Evolutionary conservation across 768 basidiomycete species (phyloP).

Genomic region (Boletus vinaceobasis): DNA sequence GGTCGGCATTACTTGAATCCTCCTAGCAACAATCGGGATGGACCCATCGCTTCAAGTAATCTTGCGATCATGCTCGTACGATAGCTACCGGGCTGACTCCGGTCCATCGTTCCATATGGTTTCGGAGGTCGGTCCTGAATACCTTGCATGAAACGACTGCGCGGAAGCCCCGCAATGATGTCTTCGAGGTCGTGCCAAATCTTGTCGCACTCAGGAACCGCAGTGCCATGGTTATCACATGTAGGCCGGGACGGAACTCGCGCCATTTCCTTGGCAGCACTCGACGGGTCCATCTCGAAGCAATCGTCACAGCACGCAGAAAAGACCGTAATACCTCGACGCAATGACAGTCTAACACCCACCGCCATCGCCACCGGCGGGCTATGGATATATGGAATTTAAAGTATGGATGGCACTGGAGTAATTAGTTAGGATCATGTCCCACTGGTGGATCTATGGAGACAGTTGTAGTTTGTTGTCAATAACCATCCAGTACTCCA

Average conservation of each 20-base stretch:
- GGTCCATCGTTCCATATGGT: neutral
- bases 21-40: neutral
- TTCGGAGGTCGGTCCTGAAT: slow-evolving; percentile 10
- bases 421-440: neutral
- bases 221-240: neutral
- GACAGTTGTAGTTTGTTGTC: neutral
- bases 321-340: neutral
- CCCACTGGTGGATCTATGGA: neutral
- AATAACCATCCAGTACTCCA: neutral
- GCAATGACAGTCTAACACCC: neutral
- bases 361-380: neutral
- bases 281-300: slow-evolving; percentile 5
- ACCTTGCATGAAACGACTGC: neutral
- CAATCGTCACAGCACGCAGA: neutral
- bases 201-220: neutral
- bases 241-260: neutral
- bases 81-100: neutral
- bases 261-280: neutral
- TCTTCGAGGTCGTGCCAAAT: neutral
- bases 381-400: neutral
- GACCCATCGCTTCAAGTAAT: neutral
- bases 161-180: slow-evolving; percentile 4
- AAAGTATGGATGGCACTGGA: neutral
- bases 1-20: neutral
- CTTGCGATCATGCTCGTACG: neutral